Evolutionary conservation across 495 filamentous ascomycete genomes (phyloP).

Genomic region (Hypomontagnella submonticulosa): DNA sequence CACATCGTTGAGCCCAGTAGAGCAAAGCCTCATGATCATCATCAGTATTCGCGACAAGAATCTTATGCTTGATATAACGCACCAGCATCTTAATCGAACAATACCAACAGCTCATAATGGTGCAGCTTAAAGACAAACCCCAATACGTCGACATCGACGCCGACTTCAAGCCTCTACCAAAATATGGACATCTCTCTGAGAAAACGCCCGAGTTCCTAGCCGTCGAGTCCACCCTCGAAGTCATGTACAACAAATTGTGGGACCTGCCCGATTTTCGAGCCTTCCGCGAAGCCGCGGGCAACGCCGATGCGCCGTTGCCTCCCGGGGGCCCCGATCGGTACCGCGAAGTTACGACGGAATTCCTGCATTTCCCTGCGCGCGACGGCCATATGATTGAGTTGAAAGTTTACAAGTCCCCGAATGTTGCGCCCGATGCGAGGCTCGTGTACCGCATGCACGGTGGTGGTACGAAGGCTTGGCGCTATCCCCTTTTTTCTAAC

Average conservation of each 20-base stretch:
- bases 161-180: constrained; percentile 42
- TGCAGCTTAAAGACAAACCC: constrained; percentile 37
- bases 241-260: constrained; percentile 31
- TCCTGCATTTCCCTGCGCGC: constrained; percentile 37
- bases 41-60: background rate
- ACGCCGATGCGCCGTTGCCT: constrained; percentile 37
- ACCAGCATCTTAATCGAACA: too few species aligned
- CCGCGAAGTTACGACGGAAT: constrained; percentile 36
- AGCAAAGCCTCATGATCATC: too few species aligned
- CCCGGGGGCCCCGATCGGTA: constrained; percentile 39
- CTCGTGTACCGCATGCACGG: constrained; percentile 45
- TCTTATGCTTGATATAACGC: background rate
- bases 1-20: too few species aligned
- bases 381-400: constrained; percentile 40
- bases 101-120: constrained; percentile 21
- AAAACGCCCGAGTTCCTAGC: constrained; percentile 35
- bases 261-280: constrained; percentile 30
- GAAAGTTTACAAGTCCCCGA: constrained; percentile 42
- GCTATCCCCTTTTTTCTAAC: background rate
- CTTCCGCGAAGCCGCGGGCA: constrained; percentile 31
- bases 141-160: constrained; percentile 35
- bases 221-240: constrained; percentile 25
- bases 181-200: constrained; percentile 43
- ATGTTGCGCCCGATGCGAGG: constrained; percentile 28
- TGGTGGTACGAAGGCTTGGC: constrained; percentile 30